These are phyloP conservation scores for Aureobasidium vineae DNA, from an alignment of 2,329 filamentous ascomycete species.

Conservation along the genomic window DNA sequence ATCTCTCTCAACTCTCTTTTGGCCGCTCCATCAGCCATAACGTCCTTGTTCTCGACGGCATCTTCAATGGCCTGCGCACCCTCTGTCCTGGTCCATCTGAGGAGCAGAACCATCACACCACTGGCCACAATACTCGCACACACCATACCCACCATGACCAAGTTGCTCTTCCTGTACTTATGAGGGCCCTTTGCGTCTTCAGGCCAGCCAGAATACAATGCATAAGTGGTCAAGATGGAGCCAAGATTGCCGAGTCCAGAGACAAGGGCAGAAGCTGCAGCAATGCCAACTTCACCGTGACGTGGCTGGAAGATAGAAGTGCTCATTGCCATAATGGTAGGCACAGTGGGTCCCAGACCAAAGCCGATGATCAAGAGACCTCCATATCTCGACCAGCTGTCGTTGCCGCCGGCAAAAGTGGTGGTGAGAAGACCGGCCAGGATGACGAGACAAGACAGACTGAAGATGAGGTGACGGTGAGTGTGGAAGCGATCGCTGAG, in stretches of 20 bases:
- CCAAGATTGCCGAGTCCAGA: constrained; percentile 85
- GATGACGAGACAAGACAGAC: constrained; percentile 70
- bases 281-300: constrained; percentile 87
- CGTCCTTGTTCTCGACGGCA: constrained; percentile 27
- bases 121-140: constrained; percentile 73
- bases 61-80: constrained; percentile 35
- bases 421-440: constrained; percentile 77
- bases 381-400: constrained; percentile 78
- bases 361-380: constrained; percentile 89
- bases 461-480: constrained; percentile 78
- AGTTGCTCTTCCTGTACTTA: constrained; percentile 78
- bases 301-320: constrained; percentile 85
- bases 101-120: constrained; percentile 63
- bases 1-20: constrained; percentile 36
- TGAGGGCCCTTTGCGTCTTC: constrained; percentile 63
- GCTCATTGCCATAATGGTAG: constrained; percentile 92
- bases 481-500: constrained; percentile 84
- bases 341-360: constrained; percentile 84
- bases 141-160: constrained; percentile 84
- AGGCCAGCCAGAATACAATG: constrained; percentile 83
- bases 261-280: constrained; percentile 79
- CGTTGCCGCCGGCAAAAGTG: constrained; percentile 68
- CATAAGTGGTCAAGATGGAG: constrained; percentile 83
- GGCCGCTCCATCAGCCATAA: constrained; percentile 43
- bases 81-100: constrained; percentile 44